Evolutionary conservation across 495 filamentous ascomycete genomes (phyloP), one percentile per base, ranked within the genome.

Genomic region (Tuber magnatum): DNA sequence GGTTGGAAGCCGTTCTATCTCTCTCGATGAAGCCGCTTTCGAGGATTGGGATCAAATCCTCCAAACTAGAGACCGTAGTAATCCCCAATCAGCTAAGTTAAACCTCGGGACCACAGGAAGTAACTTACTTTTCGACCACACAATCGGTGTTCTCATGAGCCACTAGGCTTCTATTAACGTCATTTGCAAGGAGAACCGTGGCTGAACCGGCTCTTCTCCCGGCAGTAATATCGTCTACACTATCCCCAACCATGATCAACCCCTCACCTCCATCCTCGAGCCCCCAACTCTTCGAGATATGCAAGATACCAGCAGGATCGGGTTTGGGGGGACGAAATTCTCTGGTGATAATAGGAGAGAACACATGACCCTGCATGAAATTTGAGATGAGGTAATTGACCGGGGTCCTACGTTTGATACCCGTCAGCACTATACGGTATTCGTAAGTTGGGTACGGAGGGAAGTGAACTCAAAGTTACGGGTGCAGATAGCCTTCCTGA

Each of bases 181-280:
- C 90, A 82, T 95, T 97, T 20, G 91, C 86, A 65, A 99, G 87
- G 82, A 99, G 83, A 70, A 97, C 93, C 8, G 95, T 97, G 39
- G 93, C 93, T 14, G 94, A 92, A 6, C 94, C 94, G 16, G 95
- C 95, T 68, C 85, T 86, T 77, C 91, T 88, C 0, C 95, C 95
- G 10, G 95, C 92, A 35, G 91, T 93, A 88, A 99, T 94, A 83
- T 99, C 95, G 81, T 99, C 95, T 72, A 96, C 88, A 72, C 91
- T 93, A 81, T 99, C 94, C 10, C 94, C 94, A 38, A 85, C 84
- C 84, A 85, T 85, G 56, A 85, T 84, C 73, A 85, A 71, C 5
- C 73, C 74, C 56, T 71, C 70, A 4, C 75, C 81, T 76, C 80
- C 80, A 22, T 76, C 77, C 20, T 68, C 61, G 12, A 76, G 46